phyloP scores from a whole-genome alignment of 495 filamentous ascomycete species.

The Annulohypoxylon nitens region DNA sequence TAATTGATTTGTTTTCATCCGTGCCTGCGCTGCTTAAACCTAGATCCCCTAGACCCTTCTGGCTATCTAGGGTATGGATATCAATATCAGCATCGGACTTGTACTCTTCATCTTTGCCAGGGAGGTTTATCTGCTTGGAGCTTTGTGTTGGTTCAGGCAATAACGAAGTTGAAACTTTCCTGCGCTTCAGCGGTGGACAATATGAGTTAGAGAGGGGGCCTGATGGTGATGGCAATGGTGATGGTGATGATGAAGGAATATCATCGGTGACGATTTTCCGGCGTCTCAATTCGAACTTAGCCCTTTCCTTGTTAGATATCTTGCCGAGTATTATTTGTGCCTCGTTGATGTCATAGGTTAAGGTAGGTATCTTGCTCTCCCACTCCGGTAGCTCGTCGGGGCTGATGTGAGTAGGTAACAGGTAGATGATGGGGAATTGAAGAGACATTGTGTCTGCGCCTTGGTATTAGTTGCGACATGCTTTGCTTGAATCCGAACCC shows the following conservation, averaged over 20 bases:
- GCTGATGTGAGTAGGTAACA: constrained; percentile 78
- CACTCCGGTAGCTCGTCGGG: constrained; percentile 70
- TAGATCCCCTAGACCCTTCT: constrained; percentile 23
- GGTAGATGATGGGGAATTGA: constrained; percentile 75
- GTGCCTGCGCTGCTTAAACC: constrained; percentile 28
- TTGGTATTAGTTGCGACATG: constrained; percentile 1
- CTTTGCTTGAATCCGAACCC: too few relatives aligned
- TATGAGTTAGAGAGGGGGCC: constrained; percentile 1
- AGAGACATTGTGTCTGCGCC: constrained; percentile 35
- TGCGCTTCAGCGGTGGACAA: constrained; percentile 51
- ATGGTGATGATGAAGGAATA: constrained; percentile 50
- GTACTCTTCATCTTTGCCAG: constrained; percentile 10
- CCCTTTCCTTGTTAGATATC: constrained; percentile 75
- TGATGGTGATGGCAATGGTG: constrained; percentile 5
- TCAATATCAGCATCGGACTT: background rate
- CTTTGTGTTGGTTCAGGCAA: background rate
- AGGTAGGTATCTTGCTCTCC: constrained; percentile 71
- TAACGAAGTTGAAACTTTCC: constrained; percentile 40
- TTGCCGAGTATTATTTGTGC: constrained; percentile 81
- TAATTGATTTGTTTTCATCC: constrained; percentile 47
- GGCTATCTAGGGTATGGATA: background rate
- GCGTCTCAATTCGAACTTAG: constrained; percentile 80
- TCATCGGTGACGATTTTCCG: constrained; percentile 72
- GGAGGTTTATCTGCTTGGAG: background rate
- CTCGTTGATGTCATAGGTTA: constrained; percentile 81